A percentile compares a stretch with the other conserved stretches of the same genome.
These are phyloP conservation scores for Debaryomyces nepalensis DNA, from an alignment of 1,139 yeast species.

Conservation along the genomic window DNA sequence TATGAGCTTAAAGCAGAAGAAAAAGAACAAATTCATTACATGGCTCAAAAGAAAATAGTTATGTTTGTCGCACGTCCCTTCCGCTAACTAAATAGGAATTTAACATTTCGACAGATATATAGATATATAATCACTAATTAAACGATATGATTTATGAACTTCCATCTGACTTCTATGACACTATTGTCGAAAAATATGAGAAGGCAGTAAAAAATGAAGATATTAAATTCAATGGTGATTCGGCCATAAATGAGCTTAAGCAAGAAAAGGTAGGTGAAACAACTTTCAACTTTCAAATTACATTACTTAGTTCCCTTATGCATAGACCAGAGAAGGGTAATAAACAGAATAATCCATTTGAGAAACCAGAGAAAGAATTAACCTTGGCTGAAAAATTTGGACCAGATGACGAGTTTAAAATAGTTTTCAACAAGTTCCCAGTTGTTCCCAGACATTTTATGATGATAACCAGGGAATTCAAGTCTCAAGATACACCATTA, in stretches of 20 bases:
- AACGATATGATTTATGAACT: slow-evolving; percentile 26
- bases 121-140: slow-evolving; percentile 3
- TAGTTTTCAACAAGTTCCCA: slow-evolving; percentile 86
- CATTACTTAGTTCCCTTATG: slow-evolving; percentile 47
- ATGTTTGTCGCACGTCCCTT: slow-evolving; percentile 10
- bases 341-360: slow-evolving; percentile 67
- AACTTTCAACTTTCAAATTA: slow-evolving; percentile 33
- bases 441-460: slow-evolving; percentile 79
- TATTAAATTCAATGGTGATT: slow-evolving; percentile 38
- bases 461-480: slow-evolving; percentile 73
- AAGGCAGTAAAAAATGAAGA: slow-evolving; percentile 31
- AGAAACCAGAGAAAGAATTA: slow-evolving; percentile 76
- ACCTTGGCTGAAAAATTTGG: slow-evolving; percentile 62
- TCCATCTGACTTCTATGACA: slow-evolving; percentile 31
- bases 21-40: slow-evolving; percentile 21
- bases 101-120: background rate
- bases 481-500: slow-evolving; percentile 73
- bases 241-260: slow-evolving; percentile 29
- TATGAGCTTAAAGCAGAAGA: slow-evolving; percentile 12
- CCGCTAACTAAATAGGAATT: background rate
- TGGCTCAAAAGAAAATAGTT: slow-evolving; percentile 23
- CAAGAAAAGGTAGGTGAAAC: slow-evolving; percentile 25
- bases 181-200: slow-evolving; percentile 30
- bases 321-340: slow-evolving; percentile 60
- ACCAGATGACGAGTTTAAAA: slow-evolving; percentile 51